Base-by-base conservation (phyloP, 176 grass and related monocot species). In the Zea mays region DNA sequence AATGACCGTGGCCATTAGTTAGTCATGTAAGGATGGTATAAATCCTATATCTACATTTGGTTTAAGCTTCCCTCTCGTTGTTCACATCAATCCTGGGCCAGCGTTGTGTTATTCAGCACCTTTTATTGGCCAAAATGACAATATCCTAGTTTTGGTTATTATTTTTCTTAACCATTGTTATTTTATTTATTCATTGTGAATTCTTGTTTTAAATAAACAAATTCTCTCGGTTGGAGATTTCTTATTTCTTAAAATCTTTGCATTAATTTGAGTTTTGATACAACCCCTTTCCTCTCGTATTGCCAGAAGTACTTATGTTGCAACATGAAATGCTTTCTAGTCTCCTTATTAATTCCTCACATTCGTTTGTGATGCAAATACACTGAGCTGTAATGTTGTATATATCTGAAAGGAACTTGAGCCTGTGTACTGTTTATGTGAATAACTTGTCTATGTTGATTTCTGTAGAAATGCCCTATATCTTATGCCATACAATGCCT, bases 171-270 rank as follows among this genome's bases (percentile, higher is more conserved):
- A 49, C 14, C 44, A 15, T 70, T 12, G 6, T 41, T 21, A 20
- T 68, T 16, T 16, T 13, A 7, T 20, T 12, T 65, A 73, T 39
- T 12, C 45, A 34, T 74, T 3, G 27, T 67, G 35, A 63, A 2
- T 15, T 43, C 34, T 67, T 85, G 41, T 65, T 74, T 72, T 19
- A 67, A 54, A 63, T 60, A 35, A 75, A 60, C n/a, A 65, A 19
- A n/a, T 20, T 55, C 6, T 65, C 16, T 50, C 11, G 35, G 42
- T 45, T 46, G 10, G 46, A 70, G 17, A 13, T 69, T 27, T 62
- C 56, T 51, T 38, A 15, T 37, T 69, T 82, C 6, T 34, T 39
- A 46, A 77, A 8, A 36, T 3, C n/a, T 5, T 69, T 44, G 38
- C 47, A 82, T 9, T 62, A 51, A 12, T 15, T 43, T 63, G n/a